These are phyloP conservation scores for Paramecium octaurelia DNA, from an alignment of 73 alveolate species.

Conservation along the genomic window DNA sequence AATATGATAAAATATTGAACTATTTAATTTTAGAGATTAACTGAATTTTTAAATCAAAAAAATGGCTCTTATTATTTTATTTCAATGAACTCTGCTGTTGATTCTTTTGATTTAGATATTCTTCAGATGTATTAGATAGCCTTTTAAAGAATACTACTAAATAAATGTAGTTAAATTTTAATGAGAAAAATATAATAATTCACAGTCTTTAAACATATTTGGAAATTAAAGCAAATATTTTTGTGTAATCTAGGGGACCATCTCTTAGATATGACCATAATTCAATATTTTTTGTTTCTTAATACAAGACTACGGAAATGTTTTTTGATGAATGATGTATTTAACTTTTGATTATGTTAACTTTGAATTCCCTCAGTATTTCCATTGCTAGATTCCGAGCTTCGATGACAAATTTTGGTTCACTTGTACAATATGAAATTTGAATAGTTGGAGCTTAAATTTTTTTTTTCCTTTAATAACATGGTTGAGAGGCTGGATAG, in stretches of 20 bases:
- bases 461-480: neutral
- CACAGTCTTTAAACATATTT: neutral
- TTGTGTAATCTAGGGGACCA: neutral
- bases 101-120: too few relatives aligned
- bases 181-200: neutral
- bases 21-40: too few relatives aligned
- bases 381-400: neutral
- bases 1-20: too few relatives aligned
- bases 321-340: neutral
- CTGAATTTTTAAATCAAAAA: too few relatives aligned
- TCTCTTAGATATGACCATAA: neutral
- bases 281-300: neutral
- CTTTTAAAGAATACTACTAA: too few relatives aligned
- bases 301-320: neutral
- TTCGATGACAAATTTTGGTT: neutral
- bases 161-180: neutral
- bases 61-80: too few relatives aligned
- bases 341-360: neutral
- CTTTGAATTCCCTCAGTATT: neutral
- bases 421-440: neutral
- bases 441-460: neutral
- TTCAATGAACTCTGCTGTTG: too few relatives aligned
- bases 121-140: too few relatives aligned
- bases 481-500: neutral
- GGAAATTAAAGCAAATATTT: neutral